These are phyloP conservation scores for Penicillium herquei DNA, from an alignment of 495 filamentous ascomycete species.

Conservation along the genomic window DNA sequence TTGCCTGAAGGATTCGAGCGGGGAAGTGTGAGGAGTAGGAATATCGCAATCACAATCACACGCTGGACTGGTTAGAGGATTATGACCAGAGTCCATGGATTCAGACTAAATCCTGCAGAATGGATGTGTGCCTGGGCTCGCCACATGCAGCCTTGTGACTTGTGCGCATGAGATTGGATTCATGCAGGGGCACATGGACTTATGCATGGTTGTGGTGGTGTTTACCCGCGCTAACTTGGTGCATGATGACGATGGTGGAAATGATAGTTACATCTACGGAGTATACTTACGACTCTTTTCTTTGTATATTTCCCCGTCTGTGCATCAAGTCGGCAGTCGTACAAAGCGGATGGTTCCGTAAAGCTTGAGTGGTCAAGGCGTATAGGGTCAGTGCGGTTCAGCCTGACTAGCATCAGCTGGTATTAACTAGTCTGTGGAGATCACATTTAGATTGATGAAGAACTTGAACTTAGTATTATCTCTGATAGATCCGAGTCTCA, in stretches of 20 bases:
- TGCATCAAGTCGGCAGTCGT: slow-evolving; percentile 1
- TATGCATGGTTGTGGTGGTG: neutral
- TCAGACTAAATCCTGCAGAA: too few species aligned
- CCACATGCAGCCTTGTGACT: neutral
- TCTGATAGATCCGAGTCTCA: too few species aligned
- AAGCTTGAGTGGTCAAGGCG: slow-evolving; percentile 16
- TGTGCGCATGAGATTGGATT: neutral
- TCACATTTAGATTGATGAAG: too few species aligned
- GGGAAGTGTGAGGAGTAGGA: neutral
- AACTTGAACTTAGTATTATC: too few species aligned
- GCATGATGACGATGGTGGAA: too few species aligned
- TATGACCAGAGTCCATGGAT: neutral
- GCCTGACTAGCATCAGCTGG: neutral
- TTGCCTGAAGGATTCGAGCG: slow-evolving; percentile 2
- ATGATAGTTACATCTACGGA: too few species aligned
- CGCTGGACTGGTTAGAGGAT: neutral
- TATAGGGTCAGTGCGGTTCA: slow-evolving; percentile 3
- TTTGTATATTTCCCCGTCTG: too few species aligned
- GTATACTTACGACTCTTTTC: too few species aligned
- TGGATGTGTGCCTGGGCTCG: too few species aligned
- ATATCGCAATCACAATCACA: neutral
- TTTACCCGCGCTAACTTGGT: too few species aligned
- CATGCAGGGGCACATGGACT: neutral
- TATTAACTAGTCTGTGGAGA: too few species aligned
- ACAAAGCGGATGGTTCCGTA: slow-evolving; percentile 11